Percentiles rank a stretch among this genome's conserved stretches.
phyloP scores from a whole-genome alignment of 1,284 basidiomycete genomes.

The Ustilago xerochloae region DNA sequence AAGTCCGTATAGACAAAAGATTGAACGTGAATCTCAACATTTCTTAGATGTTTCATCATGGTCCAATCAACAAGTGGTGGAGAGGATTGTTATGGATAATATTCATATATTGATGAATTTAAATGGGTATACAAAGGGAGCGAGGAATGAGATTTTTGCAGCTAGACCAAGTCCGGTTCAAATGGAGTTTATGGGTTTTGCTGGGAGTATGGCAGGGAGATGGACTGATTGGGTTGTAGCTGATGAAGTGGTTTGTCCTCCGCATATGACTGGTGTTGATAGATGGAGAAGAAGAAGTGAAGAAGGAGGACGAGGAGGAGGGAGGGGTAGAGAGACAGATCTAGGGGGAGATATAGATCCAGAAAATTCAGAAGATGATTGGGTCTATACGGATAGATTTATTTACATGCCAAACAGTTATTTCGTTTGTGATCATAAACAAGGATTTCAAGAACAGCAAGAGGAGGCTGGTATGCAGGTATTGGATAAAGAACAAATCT shows the following conservation, averaged over 20 bases:
- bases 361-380: slow-evolving; percentile 71
- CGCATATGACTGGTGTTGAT: slow-evolving; percentile 70
- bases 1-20: slow-evolving; percentile 73
- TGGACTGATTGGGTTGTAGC: slow-evolving; percentile 77
- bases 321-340: too few relatives aligned
- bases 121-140: slow-evolving; percentile 77
- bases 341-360: slow-evolving; percentile 73
- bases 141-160: slow-evolving; percentile 76
- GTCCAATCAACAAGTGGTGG: slow-evolving; percentile 70
- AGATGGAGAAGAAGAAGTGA: slow-evolving; percentile 67
- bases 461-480: too few relatives aligned
- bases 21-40: slow-evolving; percentile 71
- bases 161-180: slow-evolving; percentile 74
- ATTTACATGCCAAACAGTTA: slow-evolving; percentile 73
- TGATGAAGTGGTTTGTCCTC: slow-evolving; percentile 73
- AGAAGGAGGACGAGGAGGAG: too few relatives aligned
- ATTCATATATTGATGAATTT: slow-evolving; percentile 75
- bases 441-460: slow-evolving; percentile 71
- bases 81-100: slow-evolving; percentile 72
- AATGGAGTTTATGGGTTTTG: slow-evolving; percentile 72
- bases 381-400: slow-evolving; percentile 72
- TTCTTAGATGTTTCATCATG: slow-evolving; percentile 73
- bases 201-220: slow-evolving; percentile 73
- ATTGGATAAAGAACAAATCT: slow-evolving; percentile 69
- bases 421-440: slow-evolving; percentile 76